These are phyloP conservation scores for Ogataea chonburiensis DNA, from an alignment of 805 yeast genomes.

Conservation along the genomic window DNA sequence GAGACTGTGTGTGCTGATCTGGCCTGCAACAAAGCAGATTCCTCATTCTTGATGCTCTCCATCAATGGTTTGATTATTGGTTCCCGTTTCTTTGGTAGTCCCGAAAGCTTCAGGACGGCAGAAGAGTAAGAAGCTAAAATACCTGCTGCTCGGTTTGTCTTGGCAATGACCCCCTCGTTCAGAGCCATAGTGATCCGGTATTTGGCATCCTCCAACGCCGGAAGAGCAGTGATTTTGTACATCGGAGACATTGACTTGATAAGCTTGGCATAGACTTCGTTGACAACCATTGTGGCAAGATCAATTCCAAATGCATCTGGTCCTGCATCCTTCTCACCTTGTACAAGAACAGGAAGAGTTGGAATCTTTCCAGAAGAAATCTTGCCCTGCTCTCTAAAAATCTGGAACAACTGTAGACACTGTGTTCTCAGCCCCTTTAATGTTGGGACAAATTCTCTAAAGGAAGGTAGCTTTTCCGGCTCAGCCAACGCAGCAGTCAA, in stretches of 20 bases:
- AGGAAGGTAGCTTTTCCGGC: constrained; percentile 50
- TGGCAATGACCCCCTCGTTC: constrained; percentile 60
- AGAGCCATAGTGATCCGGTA: constrained; percentile 65
- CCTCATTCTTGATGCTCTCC: constrained; percentile 87
- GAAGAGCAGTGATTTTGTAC: constrained; percentile 65
- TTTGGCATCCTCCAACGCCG: constrained; percentile 75
- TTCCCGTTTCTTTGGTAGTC: constrained; percentile 83
- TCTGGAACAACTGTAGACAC: constrained; percentile 76
- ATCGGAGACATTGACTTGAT: constrained; percentile 62
- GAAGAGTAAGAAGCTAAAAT: constrained; percentile 77
- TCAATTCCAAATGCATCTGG: constrained; percentile 86
- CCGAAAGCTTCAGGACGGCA: constrained; percentile 59
- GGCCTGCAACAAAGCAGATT: constrained; percentile 59
- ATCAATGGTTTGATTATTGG: constrained; percentile 85
- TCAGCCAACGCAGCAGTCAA: constrained; percentile 40
- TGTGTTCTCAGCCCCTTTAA: constrained; percentile 82
- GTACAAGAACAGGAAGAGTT: constrained; percentile 81
- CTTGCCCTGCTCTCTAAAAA: constrained; percentile 76
- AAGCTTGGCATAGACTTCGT: constrained; percentile 65
- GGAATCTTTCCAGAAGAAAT: constrained; percentile 71
- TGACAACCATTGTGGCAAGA: constrained; percentile 67
- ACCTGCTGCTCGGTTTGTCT: constrained; percentile 50
- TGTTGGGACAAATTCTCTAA: constrained; percentile 84
- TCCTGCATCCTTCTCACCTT: constrained; percentile 93
- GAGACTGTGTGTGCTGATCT: constrained; percentile 72